Evolutionary conservation across 371 early-diverging fungal genomes (phyloP).

Genomic region (Mucor sp.): DNA sequence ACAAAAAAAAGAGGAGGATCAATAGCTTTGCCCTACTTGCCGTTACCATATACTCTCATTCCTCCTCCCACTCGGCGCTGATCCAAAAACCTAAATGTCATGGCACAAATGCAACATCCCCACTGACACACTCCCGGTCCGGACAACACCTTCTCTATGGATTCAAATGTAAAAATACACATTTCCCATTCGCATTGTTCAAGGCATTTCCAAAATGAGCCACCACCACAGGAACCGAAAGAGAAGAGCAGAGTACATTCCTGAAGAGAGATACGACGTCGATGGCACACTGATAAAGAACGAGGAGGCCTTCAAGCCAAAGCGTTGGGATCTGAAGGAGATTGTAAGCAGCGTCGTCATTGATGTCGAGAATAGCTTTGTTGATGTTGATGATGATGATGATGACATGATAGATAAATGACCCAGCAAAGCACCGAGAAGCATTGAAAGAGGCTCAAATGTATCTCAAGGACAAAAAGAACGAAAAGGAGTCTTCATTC

Average conservation of each 20-base stretch:
- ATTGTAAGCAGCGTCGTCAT: constrained; percentile 29
- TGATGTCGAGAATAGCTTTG: neutral
- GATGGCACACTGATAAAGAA: constrained; percentile 42
- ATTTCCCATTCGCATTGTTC: no score
- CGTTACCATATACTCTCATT: constrained; percentile 5
- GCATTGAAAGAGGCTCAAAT: constrained; percentile 41
- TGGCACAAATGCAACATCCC: neutral
- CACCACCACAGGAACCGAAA: constrained; percentile 7
- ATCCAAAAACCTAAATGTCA: neutral
- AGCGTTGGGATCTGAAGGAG: constrained; percentile 42
- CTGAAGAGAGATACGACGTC: constrained; percentile 44
- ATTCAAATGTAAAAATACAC: no score
- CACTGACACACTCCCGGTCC: neutral
- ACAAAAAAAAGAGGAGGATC: constrained; percentile 30
- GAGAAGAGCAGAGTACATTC: constrained; percentile 26
- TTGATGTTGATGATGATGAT: neutral
- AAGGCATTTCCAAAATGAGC: neutral
- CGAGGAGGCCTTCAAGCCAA: constrained; percentile 28
- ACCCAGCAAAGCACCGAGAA: constrained; percentile 26
- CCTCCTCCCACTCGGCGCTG: constrained; percentile 3
- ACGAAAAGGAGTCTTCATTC: neutral
- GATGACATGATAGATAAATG: constrained; percentile 21
- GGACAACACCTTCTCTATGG: neutral
- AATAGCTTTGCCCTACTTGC: neutral
- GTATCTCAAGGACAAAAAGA: constrained; percentile 28